Evolutionary conservation across 805 yeast species (phyloP), one percentile per base, ranked within the genome.

Genomic region (Lachancea nothofagi): DNA sequence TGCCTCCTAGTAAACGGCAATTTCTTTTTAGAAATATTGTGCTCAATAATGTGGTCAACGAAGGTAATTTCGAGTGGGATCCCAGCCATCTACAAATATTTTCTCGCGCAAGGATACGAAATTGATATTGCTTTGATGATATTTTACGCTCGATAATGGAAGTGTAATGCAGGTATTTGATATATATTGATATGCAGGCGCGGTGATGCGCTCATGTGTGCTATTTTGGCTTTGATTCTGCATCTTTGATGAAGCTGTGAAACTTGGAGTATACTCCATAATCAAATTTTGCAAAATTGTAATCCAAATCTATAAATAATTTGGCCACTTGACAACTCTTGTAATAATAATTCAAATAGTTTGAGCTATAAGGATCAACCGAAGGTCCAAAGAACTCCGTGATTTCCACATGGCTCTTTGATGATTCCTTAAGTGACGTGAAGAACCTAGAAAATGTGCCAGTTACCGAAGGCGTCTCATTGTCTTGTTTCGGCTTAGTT

Each of bases 281-380:
- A 54, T 75, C 69, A 61, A 78, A 78, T 50, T 68, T 68, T 24
- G 77, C 72, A 54, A 78, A 78, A 53, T 74, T 77, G 57, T 73
- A 74, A 55, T 78, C 83, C 45, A 78, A 64, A 50, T 78, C 84
- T 49, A 77, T 72, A 50, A 78, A 75, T 44, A 76, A 69, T 55
- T 75, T 77, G 22, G 80, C 71, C 8, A 78, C 69, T 56, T 78
- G 80, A 50, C 75, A 76, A 29, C 79, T 70, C 59, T 76, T 77
- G 59, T 75, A 77, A 43, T 66, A 66, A 40, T 69, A 69, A 30
- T 65, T 64, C 49, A 62, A 44, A 42, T 63, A 59, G 65, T 70
- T 73, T 62, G 63, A 55, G 65, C 71, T 50, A 40, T 57, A 56
- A 9, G 63, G 62, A 36, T 56, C 57, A 8, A 50, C 48, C 0